Evolutionary conservation across 164 flowering plant species (phyloP), one percentile per base, ranked within the genome.

Genomic region (Akebia trifoliata): DNA sequence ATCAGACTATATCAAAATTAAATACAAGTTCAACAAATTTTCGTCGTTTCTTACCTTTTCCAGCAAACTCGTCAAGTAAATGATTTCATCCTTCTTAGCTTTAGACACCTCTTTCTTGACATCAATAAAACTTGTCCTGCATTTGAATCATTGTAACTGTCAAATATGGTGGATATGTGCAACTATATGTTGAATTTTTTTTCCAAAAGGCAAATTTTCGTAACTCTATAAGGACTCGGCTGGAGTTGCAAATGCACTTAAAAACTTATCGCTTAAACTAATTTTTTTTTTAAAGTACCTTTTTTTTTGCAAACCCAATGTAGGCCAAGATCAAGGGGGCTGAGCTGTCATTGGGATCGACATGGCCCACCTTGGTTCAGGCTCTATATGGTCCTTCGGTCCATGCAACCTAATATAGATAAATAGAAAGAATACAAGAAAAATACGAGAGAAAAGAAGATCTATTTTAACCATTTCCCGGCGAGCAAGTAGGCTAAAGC

Each of bases 121-220:
- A 54, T 80, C 85, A 50, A 51, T 68, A 26, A 77, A 48, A 63
- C 74, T 78, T 31, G 63, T 73, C 83, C 91, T 85, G 79, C 73
- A 76, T 25, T 66, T 54, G 7, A 50, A 25, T 37, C 56, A 61
- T 28, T 35, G 6, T n/a, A 14, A 18, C 21, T 37, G 49, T 64
- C 35, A 18, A 54, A 61, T 46, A 31, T 50, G 30, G 45, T 8
- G 18, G 18, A 22, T 12, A 30, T 30, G 4, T 8, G 1, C 51
- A 21, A 34, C 20, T 25, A n/a, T 35, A 15, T 22, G 18, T n/a
- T 25, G 21, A 25, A 51, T 6, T 15, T 34, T 4, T 37, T 37
- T 37, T 37, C 11, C 14, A 37, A 12, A 37, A 12, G 11, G 20
- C 21, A 28, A 26, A 2, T 50, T 6, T 4, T 50, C 6, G 32